Evolutionary conservation across 805 yeast species (phyloP).

Genomic region (Barnettozyma californica): DNA sequence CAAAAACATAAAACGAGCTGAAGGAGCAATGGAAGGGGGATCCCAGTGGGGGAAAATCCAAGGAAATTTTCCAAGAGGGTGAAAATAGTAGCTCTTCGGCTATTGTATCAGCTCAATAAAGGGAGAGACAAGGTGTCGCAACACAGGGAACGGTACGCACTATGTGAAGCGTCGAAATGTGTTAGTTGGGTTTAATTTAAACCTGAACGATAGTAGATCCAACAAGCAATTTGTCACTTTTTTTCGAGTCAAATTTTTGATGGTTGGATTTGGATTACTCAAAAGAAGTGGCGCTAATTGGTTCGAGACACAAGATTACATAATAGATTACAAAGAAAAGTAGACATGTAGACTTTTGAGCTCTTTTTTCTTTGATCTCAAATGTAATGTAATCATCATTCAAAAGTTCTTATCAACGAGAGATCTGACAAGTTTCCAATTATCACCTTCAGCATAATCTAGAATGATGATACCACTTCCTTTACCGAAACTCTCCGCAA

Average conservation of each 20-base stretch:
- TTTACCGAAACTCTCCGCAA: conserved; percentile 44
- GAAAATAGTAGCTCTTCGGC: not conserved
- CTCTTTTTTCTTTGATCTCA: no score
- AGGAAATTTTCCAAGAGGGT: not conserved
- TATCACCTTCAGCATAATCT: conserved; percentile 58
- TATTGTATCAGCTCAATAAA: not conserved
- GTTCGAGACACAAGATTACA: not conserved
- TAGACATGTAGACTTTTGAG: not conserved
- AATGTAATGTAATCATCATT: not conserved
- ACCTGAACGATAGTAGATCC: not conserved
- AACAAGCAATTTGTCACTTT: not conserved
- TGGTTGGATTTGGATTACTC: not conserved
- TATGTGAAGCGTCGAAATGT: not conserved
- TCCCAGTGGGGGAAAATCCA: not conserved
- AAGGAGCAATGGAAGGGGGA: not conserved
- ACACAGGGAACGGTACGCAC: not conserved
- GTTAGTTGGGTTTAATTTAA: not conserved
- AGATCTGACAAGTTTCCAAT: conserved; percentile 51
- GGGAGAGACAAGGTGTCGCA: not conserved
- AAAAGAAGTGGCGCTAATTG: not conserved
- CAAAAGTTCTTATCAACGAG: conserved; percentile 46
- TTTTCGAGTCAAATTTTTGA: not conserved
- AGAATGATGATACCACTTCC: conserved; percentile 63
- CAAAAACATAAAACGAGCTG: not conserved
- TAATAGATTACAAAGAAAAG: not conserved